These are phyloP conservation scores for Dipteronia dyeriana DNA, from an alignment of 345 rosid species.

Conservation along the genomic window DNA sequence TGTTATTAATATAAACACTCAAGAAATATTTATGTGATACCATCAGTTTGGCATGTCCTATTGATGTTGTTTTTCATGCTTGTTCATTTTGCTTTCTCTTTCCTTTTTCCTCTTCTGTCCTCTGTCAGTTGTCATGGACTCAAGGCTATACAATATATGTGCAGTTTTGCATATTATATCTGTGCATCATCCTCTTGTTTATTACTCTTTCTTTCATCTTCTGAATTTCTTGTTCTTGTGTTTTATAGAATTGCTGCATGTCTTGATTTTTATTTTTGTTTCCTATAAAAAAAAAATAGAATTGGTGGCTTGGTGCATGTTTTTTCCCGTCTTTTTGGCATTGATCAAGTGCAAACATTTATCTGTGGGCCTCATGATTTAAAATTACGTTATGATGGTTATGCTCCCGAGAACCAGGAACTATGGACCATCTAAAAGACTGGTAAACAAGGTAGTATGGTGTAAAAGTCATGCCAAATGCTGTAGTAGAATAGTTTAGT, in stretches of 20 bases:
- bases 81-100: neutral
- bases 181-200: neutral
- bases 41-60: neutral
- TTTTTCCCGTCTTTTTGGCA: neutral
- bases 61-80: neutral
- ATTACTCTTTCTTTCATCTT: neutral
- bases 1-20: neutral
- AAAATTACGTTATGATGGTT: too few relatives aligned
- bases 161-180: neutral
- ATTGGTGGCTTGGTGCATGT: neutral
- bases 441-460: neutral
- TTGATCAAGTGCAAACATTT: neutral
- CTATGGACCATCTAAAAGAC: neutral
- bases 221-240: neutral
- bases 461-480: neutral
- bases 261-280: neutral
- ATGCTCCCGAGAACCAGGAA: too few relatives aligned
- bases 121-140: neutral
- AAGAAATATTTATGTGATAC: neutral
- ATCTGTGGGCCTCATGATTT: neutral
- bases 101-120: slow-evolving; percentile 8
- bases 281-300: too few relatives aligned
- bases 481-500: neutral
- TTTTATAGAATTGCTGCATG: neutral
- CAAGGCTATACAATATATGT: neutral